Percentiles rank a stretch among this genome's conserved stretches.
Evolutionary conservation across 306 rosid species (phyloP).

Genomic region (Ochetophila trinervis): DNA sequence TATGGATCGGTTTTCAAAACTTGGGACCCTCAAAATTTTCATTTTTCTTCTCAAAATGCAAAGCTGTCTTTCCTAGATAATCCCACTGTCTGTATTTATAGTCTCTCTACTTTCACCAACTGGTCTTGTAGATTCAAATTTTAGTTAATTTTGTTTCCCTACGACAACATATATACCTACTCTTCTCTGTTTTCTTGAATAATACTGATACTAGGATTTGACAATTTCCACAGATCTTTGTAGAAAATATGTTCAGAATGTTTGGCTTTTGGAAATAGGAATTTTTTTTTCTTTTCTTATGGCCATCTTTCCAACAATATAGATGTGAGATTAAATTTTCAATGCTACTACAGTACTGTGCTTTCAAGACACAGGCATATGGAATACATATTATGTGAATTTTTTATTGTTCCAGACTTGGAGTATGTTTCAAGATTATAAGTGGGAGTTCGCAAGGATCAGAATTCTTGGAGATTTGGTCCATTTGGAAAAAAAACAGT

Average conservation of each 20-base stretch:
- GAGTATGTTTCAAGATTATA: slow-evolving; percentile 30
- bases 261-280: slow-evolving; percentile 22
- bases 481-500: slow-evolving; percentile 24
- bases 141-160: slow-evolving; percentile 29
- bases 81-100: neutral
- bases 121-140: slow-evolving; percentile 23
- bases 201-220: slow-evolving; percentile 10
- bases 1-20: slow-evolving; percentile 19
- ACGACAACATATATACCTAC: slow-evolving; percentile 26
- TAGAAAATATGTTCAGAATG: slow-evolving; percentile 26
- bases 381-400: too few relatives aligned
- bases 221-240: slow-evolving; percentile 10
- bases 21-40: slow-evolving; percentile 25
- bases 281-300: too few relatives aligned
- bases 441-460: slow-evolving; percentile 1
- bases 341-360: too few relatives aligned
- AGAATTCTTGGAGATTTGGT: slow-evolving; percentile 26
- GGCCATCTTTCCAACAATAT: neutral
- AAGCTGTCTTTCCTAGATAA: slow-evolving; percentile 12
- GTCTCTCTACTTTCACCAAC: slow-evolving; percentile 30
- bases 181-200: slow-evolving; percentile 10
- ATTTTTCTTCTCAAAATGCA: slow-evolving; percentile 16
- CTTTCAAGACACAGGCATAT: too few relatives aligned
- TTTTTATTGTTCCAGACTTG: too few relatives aligned
- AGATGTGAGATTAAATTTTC: too few relatives aligned